These are phyloP conservation scores for Colletotrichum orbiculare DNA, from an alignment of 2,329 filamentous ascomycete species.

Conservation along the genomic window DNA sequence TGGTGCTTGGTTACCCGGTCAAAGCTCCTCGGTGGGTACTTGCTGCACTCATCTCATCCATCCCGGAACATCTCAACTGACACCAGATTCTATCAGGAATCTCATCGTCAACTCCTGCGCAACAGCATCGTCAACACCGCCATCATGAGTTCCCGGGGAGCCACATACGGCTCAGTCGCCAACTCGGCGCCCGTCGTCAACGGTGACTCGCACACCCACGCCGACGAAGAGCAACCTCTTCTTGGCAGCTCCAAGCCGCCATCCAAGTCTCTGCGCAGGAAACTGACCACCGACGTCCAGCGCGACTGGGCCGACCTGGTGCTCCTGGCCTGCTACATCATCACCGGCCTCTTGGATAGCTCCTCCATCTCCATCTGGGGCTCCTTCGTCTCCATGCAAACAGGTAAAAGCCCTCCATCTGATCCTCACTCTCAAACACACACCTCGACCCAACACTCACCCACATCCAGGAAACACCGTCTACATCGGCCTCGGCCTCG, in stretches of 20 bases:
- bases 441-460: background rate
- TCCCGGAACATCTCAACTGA: background rate
- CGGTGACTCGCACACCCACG: constrained; percentile 10
- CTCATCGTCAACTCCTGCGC: background rate
- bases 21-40: constrained; percentile 9
- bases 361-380: constrained; percentile 82
- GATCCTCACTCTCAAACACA: background rate
- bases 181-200: constrained; percentile 21
- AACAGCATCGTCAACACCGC: background rate
- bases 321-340: constrained; percentile 77
- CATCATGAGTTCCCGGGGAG: constrained; percentile 13
- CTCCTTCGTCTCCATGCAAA: constrained; percentile 87
- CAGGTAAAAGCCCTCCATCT: constrained; percentile 60
- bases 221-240: constrained; percentile 49
- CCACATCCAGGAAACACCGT: constrained; percentile 73
- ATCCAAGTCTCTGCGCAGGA: constrained; percentile 42
- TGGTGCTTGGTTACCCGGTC: constrained; percentile 8
- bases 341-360: constrained; percentile 82
- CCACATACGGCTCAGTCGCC: constrained; percentile 26
- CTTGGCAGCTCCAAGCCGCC: constrained; percentile 40
- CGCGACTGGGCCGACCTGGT: constrained; percentile 75
- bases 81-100: background rate
- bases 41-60: background rate
- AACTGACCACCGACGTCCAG: constrained; percentile 60
- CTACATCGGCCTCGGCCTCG: constrained; percentile 80